A percentile compares a stretch with the other conserved stretches of the same genome.
These are phyloP conservation scores for Xerocomellus chrysenteron DNA, from an alignment of 768 basidiomycete genomes.

Conservation along the genomic window DNA sequence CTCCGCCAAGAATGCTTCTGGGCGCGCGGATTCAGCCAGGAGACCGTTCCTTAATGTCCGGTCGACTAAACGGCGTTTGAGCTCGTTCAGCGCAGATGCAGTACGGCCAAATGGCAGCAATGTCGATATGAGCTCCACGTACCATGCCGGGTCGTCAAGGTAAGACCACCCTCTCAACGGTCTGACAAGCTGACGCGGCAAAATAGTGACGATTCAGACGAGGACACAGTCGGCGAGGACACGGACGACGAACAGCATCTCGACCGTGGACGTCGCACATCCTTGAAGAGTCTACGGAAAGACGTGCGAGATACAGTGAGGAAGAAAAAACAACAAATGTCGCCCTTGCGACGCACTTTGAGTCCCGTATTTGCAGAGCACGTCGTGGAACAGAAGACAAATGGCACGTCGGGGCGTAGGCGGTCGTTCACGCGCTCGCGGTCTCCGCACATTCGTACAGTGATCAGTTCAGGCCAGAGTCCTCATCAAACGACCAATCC, in stretches of 20 bases:
- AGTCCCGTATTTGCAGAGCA: slow-evolving; percentile 27
- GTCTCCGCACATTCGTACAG: slow-evolving; percentile 53
- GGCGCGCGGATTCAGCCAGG: slow-evolving; percentile 48
- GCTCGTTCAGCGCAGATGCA: slow-evolving; percentile 21
- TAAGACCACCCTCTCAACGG: slow-evolving; percentile 30
- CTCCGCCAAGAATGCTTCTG: slow-evolving; percentile 49
- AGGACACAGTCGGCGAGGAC: slow-evolving; percentile 56
- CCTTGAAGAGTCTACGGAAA: slow-evolving; percentile 30
- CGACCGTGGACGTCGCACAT: slow-evolving; percentile 45
- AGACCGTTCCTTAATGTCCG: slow-evolving; percentile 36
- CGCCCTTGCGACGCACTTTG: slow-evolving; percentile 22
- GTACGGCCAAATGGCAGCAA: slow-evolving; percentile 30
- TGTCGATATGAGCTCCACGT: slow-evolving; percentile 81
- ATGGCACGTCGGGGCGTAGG: slow-evolving; percentile 37
- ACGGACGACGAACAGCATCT: slow-evolving; percentile 49
- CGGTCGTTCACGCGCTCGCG: slow-evolving; percentile 69
- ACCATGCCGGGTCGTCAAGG: slow-evolving; percentile 84
- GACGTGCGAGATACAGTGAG: slow-evolving; percentile 26
- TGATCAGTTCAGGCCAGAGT: slow-evolving; percentile 34
- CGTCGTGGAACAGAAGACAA: slow-evolving; percentile 34
- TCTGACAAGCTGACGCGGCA: slow-evolving; percentile 20
- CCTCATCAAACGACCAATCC: slow-evolving; percentile 40
- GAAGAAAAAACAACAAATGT: slow-evolving; percentile 30
- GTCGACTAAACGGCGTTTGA: slow-evolving; percentile 25
- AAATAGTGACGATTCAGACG: slow-evolving; percentile 47